Evolutionary conservation across 1,284 basidiomycete genomes (phyloP).

Genomic region (Peniophora sp.): DNA sequence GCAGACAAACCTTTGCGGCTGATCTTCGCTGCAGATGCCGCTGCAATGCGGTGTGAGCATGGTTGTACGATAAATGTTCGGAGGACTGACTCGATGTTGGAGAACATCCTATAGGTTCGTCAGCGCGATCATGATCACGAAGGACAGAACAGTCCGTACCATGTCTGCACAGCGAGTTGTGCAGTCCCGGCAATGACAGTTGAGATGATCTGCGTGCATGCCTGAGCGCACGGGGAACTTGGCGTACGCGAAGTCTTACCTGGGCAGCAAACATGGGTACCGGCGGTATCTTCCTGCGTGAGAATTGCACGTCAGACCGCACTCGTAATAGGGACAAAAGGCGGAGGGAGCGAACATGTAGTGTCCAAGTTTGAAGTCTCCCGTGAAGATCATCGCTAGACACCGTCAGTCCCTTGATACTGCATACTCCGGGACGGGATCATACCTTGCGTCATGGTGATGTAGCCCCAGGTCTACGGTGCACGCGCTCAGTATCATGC

Average conservation of each 20-base stretch:
- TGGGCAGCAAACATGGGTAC: slow-evolving; percentile 30
- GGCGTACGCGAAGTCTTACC: slow-evolving; percentile 14
- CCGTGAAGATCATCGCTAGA: slow-evolving; percentile 14
- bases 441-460: slow-evolving; percentile 18
- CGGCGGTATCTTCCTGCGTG: slow-evolving; percentile 33
- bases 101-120: slow-evolving; percentile 32
- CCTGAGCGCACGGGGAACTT: background rate
- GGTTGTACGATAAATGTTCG: background rate
- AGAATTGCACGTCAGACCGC: too few relatives aligned
- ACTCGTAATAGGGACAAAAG: too few relatives aligned
- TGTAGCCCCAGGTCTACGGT: slow-evolving; percentile 38
- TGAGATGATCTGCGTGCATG: slow-evolving; percentile 26
- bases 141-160: background rate
- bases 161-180: slow-evolving; percentile 30
- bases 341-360: slow-evolving; percentile 26
- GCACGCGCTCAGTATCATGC: too few relatives aligned
- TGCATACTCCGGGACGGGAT: slow-evolving; percentile 16
- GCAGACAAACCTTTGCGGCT: slow-evolving; percentile 27
- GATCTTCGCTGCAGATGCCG: background rate
- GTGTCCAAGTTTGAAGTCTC: slow-evolving; percentile 38
- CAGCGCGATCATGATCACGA: background rate
- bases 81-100: slow-evolving; percentile 19
- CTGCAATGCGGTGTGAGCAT: slow-evolving; percentile 9
- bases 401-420: background rate
- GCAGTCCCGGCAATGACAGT: slow-evolving; percentile 32